Evolutionary conservation across 2,329 filamentous ascomycete species (phyloP), one percentile per base, ranked within the genome.

Genomic region (Ascochyta pisi): DNA sequence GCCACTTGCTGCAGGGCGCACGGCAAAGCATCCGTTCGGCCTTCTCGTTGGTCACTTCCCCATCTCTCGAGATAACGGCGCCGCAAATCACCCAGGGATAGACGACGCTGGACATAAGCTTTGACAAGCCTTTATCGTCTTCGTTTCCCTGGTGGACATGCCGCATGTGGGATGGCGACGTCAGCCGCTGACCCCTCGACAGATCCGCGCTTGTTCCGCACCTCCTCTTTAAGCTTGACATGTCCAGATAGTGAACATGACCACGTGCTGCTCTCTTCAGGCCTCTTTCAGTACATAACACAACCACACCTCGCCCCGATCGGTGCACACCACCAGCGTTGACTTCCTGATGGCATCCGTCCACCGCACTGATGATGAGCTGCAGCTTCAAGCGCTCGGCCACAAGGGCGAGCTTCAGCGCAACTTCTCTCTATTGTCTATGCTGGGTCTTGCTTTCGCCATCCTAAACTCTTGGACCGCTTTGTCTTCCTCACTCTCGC

Each of bases 381-480:
- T 71, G 1, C 70, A 75, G 46, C 62, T 76, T 22, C 67, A 70
- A 41, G 66, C 69, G 19, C 57, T 87, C 61, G 86, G 86, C 54
- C 81, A 86, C 68, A 82, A 81, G 72, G 80, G 82, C 45, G 84
- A 86, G 65, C 72, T 87, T 48, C 78, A 84, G 63, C 78, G 85
- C 24, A 83, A 86, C 60, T 86, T 86, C 71, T 83, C 80, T 3
- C 78, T 82, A 31, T 64, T 87, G 50, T 82, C 84, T 24, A 86
- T 87, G 84, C 76, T 87, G 35, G 84, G 84, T 15, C 76, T 87
- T 54, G 85, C 84, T 5, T 87, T 87, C 68, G 84, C 85, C 12
- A 87, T 87, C 62, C 69, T 87, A 42, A 87, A 87, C 66, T 85
- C 84, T 15, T 87, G 85, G 85, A 86, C 84, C 2, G 84, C 85